Conservation (phyloP, 1,139 yeast genomes). For the Protomyces inouyei region DNA sequence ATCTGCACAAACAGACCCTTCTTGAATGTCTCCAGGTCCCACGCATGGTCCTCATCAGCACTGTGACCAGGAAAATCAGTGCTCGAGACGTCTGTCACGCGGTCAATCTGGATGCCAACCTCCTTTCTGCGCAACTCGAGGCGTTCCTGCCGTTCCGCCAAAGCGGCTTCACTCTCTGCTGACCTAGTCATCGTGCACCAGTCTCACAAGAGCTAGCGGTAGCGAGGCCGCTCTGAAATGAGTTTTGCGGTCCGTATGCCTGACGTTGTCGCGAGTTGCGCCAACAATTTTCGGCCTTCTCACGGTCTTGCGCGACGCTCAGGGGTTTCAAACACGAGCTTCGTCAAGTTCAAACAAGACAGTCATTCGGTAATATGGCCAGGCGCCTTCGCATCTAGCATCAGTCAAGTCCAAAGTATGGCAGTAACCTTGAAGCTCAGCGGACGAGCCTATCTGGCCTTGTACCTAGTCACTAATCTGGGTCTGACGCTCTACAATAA, state of each 20-base stretch:
- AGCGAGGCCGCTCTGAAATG: no score
- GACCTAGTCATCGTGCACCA: background rate
- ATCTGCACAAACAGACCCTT: constrained; percentile 65
- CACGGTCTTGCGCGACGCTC: no score
- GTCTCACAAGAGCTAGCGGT: no score
- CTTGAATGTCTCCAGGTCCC: constrained; percentile 82
- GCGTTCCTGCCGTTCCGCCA: constrained; percentile 2
- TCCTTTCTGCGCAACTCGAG: constrained; percentile 45
- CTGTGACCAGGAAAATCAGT: constrained; percentile 87
- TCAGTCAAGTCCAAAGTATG: no score
- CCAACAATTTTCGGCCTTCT: no score
- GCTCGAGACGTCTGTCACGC: constrained; percentile 81
- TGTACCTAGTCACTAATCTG: constrained; percentile 30
- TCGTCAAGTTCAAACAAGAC: no score
- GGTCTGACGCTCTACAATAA: constrained; percentile 36
- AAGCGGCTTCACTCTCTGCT: background rate
- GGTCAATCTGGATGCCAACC: constrained; percentile 83
- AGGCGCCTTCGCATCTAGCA: no score
- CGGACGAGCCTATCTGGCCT: background rate
- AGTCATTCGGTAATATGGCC: no score
- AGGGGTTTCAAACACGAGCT: no score
- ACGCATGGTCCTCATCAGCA: constrained; percentile 60
- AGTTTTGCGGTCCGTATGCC: no score
- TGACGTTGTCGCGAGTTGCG: no score
- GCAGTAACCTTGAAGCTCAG: background rate